A percentile compares a stretch with the other conserved stretches of the same genome.
Conservation (phyloP, 2,329 filamentous ascomycete species). For the Aspergillus awamori region DNA sequence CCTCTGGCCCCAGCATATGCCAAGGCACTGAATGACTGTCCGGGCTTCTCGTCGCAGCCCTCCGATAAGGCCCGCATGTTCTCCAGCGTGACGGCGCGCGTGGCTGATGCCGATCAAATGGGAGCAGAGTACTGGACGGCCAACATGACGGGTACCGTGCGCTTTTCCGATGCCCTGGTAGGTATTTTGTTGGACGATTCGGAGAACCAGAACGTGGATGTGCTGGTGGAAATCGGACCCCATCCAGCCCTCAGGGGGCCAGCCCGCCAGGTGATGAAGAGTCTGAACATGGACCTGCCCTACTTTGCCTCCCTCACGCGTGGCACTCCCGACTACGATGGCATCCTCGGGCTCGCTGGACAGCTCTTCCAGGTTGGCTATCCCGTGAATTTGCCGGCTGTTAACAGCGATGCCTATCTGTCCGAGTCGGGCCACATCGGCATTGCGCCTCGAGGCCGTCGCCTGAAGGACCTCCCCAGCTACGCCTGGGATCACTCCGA, state of each 20-base stretch:
- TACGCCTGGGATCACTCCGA: conserved; percentile 12
- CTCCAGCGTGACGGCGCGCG: conserved; percentile 14
- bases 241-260: conserved; percentile 30
- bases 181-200: background rate
- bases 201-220: background rate
- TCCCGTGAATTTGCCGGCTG: background rate
- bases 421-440: background rate
- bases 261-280: conserved; percentile 4
- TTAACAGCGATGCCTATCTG: conserved; percentile 4
- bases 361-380: conserved; percentile 3
- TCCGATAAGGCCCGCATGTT: conserved; percentile 5
- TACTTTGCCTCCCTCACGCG: conserved; percentile 8
- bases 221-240: conserved; percentile 14
- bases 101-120: background rate
- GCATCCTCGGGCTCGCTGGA: background rate
- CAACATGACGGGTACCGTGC: conserved; percentile 14
- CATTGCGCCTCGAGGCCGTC: background rate
- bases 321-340: background rate
- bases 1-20: background rate
- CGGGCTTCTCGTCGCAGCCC: background rate
- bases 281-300: background rate
- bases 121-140: conserved; percentile 11
- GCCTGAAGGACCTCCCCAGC: conserved; percentile 4
- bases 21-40: background rate
- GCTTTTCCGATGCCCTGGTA: conserved; percentile 12